Evolutionary conservation across 1,139 yeast genomes (phyloP).

Genomic region (Fermentozyma sake): DNA sequence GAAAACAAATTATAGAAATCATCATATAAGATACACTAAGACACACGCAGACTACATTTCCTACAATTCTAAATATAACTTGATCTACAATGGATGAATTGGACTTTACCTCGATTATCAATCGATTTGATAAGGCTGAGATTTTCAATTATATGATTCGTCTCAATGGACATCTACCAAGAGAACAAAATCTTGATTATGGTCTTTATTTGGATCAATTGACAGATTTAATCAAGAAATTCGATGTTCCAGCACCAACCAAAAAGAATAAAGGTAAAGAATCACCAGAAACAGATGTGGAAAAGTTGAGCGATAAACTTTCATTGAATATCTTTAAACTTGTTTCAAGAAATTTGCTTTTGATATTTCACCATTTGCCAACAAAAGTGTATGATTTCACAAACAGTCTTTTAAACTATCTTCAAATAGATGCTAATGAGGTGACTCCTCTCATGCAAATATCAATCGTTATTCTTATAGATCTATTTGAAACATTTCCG

Average conservation of each 20-base stretch:
- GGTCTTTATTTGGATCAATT: slow-evolving; percentile 8
- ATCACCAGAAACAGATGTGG: slow-evolving; percentile 2
- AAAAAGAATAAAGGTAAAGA: slow-evolving; percentile 2
- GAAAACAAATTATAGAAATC: too few species aligned
- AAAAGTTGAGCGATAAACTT: slow-evolving; percentile 4
- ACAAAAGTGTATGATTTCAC: slow-evolving; percentile 39
- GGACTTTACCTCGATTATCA: slow-evolving; percentile 16
- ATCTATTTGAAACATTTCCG: slow-evolving; percentile 37
- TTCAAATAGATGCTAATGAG: slow-evolving; percentile 14
- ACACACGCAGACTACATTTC: too few species aligned
- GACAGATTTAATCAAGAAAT: slow-evolving; percentile 9
- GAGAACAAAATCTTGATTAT: slow-evolving; percentile 9
- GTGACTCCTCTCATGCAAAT: slow-evolving; percentile 20
- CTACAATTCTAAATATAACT: too few species aligned
- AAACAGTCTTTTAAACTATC: slow-evolving; percentile 30
- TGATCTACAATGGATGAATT: too few species aligned
- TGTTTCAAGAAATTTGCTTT: slow-evolving; percentile 25
- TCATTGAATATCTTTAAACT: slow-evolving; percentile 27
- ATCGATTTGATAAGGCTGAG: slow-evolving; percentile 17
- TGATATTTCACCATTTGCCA: slow-evolving; percentile 28
- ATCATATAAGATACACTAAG: too few species aligned
- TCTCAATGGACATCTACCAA: slow-evolving; percentile 17
- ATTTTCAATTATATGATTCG: slow-evolving; percentile 22
- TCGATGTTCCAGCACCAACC: slow-evolving; percentile 6
- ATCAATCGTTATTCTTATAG: slow-evolving; percentile 31